Conservation (phyloP, 495 filamentous ascomycete species). For the Physcia stellaris region DNA sequence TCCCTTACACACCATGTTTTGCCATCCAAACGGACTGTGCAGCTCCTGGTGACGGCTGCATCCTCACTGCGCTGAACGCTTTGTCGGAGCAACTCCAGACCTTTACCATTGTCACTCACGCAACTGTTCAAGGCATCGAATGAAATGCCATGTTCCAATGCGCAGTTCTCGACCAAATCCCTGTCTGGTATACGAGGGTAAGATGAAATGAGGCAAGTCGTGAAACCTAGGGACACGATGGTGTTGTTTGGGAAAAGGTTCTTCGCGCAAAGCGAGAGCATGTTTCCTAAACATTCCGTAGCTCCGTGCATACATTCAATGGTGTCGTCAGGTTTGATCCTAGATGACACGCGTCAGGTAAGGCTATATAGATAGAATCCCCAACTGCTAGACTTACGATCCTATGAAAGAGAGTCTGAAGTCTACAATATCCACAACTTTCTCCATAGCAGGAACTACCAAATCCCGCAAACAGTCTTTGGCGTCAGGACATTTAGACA, state of each 20-base stretch:
- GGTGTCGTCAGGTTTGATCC: conserved; percentile 33
- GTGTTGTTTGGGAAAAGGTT: conserved; percentile 59
- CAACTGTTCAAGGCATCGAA: conserved; percentile 77
- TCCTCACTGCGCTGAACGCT: conserved; percentile 59
- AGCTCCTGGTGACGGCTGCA: conserved; percentile 66
- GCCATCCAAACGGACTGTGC: conserved; percentile 71
- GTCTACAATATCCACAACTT: conserved; percentile 68
- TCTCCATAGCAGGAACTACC: conserved; percentile 75
- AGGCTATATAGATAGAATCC: background rate
- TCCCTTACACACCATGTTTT: conserved; percentile 76
- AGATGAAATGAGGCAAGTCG: conserved; percentile 65
- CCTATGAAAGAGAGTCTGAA: conserved; percentile 89
- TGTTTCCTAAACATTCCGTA: conserved; percentile 84
- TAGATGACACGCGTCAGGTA: background rate
- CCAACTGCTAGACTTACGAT: conserved; percentile 33
- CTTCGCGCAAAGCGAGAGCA: conserved; percentile 81
- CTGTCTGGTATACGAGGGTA: conserved; percentile 64
- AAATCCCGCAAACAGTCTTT: conserved; percentile 66
- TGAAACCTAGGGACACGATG: conserved; percentile 82
- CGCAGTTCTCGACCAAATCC: conserved; percentile 65
- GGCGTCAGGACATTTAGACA: conserved; percentile 90
- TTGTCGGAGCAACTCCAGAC: conserved; percentile 53
- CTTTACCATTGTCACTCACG: conserved; percentile 50
- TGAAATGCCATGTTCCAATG: conserved; percentile 75
- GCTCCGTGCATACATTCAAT: conserved; percentile 80